Conservation (phyloP, 2,329 filamentous ascomycete species). For the Endothia cerciana region DNA sequence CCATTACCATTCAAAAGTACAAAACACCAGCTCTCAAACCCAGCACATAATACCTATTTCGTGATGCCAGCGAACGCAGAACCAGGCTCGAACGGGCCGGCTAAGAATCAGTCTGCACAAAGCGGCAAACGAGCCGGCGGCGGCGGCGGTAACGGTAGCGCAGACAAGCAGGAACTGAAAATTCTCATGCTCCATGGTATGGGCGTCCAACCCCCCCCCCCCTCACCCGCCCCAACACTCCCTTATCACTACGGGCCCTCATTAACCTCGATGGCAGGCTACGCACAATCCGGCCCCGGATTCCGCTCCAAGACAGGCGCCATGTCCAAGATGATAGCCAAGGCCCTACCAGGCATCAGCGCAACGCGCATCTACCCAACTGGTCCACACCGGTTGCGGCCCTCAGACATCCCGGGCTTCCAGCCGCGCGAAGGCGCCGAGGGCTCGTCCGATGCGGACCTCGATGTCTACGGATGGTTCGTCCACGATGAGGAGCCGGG, state of each 20-base stretch:
- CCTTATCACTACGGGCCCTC: background rate
- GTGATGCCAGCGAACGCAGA: conserved; percentile 12
- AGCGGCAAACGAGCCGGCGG: background rate
- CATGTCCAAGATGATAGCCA: conserved; percentile 24
- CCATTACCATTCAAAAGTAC: no score
- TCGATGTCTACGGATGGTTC: conserved; percentile 23
- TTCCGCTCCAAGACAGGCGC: conserved; percentile 27
- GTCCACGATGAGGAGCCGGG: conserved; percentile 24
- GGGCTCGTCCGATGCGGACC: background rate
- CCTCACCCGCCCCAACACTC: no score
- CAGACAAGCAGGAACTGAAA: conserved; percentile 22
- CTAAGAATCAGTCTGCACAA: conserved; percentile 7
- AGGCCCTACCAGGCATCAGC: conserved; percentile 21
- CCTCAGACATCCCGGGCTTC: conserved; percentile 23
- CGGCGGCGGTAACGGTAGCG: background rate
- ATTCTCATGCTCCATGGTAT: conserved; percentile 26
- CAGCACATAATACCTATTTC: background rate
- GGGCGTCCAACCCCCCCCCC: no score
- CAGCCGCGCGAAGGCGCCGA: conserved; percentile 19
- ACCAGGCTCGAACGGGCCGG: conserved; percentile 1
- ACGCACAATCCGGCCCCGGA: conserved; percentile 21
- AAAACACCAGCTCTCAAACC: no score
- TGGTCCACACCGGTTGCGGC: conserved; percentile 22
- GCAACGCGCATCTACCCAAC: conserved; percentile 25
- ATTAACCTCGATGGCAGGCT: conserved; percentile 18